Evolutionary conservation across 768 basidiomycete species (phyloP).

Genomic region (Rubroboletus pulcherrimus): DNA sequence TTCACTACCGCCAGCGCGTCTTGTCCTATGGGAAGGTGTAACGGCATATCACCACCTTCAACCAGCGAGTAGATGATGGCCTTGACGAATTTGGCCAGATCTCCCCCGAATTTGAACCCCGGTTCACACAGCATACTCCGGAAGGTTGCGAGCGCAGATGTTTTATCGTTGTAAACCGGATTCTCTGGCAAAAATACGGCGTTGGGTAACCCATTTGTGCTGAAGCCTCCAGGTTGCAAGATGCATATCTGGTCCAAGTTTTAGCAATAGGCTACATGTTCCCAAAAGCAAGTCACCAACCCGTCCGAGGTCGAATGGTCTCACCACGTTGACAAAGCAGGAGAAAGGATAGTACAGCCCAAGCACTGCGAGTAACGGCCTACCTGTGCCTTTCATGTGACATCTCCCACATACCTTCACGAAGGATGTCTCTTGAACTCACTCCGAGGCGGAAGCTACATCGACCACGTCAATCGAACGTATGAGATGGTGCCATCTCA

Average conservation of each 20-base stretch:
- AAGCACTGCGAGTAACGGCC: no score
- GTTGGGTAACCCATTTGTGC: neutral
- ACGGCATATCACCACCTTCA: conserved; percentile 6
- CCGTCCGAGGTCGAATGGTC: neutral
- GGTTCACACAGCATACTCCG: neutral
- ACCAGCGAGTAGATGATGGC: conserved; percentile 8
- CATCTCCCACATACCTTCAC: no score
- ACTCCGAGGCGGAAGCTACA: no score
- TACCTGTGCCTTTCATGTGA: no score
- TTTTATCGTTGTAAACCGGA: conserved; percentile 2
- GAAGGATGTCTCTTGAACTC: no score
- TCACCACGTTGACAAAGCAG: no score
- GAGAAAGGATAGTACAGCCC: no score
- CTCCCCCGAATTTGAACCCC: conserved; percentile 4
- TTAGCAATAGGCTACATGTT: neutral
- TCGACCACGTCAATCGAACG: no score
- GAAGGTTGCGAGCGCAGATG: neutral
- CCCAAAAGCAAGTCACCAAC: neutral
- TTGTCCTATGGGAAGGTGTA: conserved; percentile 10
- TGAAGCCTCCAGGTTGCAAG: conserved; percentile 16
- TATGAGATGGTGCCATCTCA: no score
- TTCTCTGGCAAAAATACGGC: conserved; percentile 3
- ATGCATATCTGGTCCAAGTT: conserved; percentile 16
- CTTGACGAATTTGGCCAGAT: conserved; percentile 9
- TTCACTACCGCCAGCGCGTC: conserved; percentile 6